phyloP scores from a whole-genome alignment of 345 rosid genomes.

The Eucalyptus polyanthemos region DNA sequence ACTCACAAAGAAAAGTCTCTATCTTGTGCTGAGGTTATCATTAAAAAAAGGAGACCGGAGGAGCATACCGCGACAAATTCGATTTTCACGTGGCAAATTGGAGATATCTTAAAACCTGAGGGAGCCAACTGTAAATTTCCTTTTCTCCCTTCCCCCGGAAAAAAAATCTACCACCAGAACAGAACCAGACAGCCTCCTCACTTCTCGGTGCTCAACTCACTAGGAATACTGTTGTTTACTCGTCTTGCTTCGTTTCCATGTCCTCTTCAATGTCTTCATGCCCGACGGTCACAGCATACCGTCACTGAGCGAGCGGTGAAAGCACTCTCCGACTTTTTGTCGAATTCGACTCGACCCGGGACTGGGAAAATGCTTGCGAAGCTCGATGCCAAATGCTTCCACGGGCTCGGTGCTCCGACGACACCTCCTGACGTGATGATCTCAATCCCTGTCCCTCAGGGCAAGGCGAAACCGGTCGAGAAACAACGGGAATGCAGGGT shows the following conservation, averaged over 20 bases:
- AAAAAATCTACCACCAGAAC: background rate
- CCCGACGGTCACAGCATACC: background rate
- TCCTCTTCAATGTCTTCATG: background rate
- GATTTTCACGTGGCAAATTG: background rate
- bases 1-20: too few species aligned
- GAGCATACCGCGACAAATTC: background rate
- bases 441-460: constrained; percentile 20
- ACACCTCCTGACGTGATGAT: constrained; percentile 17
- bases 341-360: background rate
- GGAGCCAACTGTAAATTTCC: background rate
- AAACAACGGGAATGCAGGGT: constrained; percentile 6
- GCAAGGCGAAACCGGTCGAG: constrained; percentile 11
- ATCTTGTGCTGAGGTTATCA: background rate
- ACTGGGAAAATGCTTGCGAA: constrained; percentile 33
- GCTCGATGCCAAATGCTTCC: constrained; percentile 38
- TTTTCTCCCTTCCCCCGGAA: background rate
- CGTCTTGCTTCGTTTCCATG: background rate
- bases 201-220: background rate
- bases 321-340: background rate
- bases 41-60: background rate
- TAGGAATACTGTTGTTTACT: background rate
- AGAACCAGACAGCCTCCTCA: background rate
- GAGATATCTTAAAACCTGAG: background rate
- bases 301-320: background rate
- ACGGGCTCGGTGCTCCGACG: constrained; percentile 22